These are phyloP conservation scores for Lagenaria siceraria DNA, from an alignment of 306 rosid species.

Conservation along the genomic window DNA sequence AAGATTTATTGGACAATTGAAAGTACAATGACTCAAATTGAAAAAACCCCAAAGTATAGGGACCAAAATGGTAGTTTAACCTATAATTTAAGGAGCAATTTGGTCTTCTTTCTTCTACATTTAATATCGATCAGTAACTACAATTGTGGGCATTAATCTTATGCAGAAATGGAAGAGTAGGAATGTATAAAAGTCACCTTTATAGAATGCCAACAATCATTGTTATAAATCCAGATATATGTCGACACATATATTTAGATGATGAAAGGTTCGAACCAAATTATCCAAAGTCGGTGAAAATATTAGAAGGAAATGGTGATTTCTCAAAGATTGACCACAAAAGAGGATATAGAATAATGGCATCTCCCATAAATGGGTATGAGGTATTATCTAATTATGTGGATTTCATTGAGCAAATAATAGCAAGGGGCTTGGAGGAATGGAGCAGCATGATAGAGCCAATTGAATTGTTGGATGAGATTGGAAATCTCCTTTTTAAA, in stretches of 20 bases:
- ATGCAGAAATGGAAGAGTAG: background rate
- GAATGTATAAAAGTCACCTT: background rate
- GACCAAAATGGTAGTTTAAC: no score
- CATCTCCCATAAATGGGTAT: background rate
- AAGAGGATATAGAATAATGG: background rate
- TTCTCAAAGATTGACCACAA: background rate
- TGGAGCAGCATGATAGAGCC: background rate
- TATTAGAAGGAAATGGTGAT: background rate
- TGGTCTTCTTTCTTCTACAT: no score
- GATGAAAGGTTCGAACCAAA: background rate
- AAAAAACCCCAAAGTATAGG: no score
- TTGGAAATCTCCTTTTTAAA: background rate
- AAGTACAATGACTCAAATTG: no score
- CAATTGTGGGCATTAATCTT: background rate
- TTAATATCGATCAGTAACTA: no score
- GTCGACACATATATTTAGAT: background rate
- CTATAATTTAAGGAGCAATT: no score
- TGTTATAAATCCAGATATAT: background rate
- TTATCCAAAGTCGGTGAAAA: background rate
- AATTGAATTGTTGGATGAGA: background rate
- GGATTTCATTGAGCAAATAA: background rate
- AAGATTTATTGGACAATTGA: no score
- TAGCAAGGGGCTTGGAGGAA: background rate
- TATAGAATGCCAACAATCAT: background rate
- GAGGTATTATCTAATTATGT: background rate